A percentile compares a stretch with the other conserved stretches of the same genome.
Conservation (phyloP, 2,329 filamentous ascomycete species). For the Nigrospora sphaerica region DNA sequence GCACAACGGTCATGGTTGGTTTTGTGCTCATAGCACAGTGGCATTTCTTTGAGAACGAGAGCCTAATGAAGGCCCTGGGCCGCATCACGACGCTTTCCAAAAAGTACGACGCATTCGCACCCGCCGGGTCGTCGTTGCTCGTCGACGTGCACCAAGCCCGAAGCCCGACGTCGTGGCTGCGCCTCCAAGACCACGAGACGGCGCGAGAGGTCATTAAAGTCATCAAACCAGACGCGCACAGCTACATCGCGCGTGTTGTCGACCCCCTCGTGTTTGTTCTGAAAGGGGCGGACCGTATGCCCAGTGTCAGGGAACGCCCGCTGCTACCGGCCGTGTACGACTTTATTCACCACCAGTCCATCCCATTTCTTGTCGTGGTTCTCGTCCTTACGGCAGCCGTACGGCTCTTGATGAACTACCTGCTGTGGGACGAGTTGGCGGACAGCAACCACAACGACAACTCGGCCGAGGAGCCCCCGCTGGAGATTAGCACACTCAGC, state of each 20-base stretch:
- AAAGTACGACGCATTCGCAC: conserved; percentile 15
- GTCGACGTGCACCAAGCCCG: conserved; percentile 65
- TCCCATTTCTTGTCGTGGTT: conserved; percentile 55
- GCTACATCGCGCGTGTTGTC: conserved; percentile 67
- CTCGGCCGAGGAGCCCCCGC: conserved; percentile 37
- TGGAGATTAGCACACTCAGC: conserved; percentile 54
- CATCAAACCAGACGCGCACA: conserved; percentile 63
- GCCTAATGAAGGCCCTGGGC: conserved; percentile 27
- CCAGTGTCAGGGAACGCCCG: conserved; percentile 38
- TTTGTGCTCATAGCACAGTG: conserved; percentile 69
- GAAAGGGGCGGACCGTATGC: conserved; percentile 59
- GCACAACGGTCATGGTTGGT: conserved; percentile 64
- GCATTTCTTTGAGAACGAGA: conserved; percentile 65
- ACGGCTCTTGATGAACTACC: conserved; percentile 64
- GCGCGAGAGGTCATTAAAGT: conserved; percentile 70
- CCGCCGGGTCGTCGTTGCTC: conserved; percentile 33
- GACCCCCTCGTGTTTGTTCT: conserved; percentile 69
- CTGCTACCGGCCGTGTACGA: conserved; percentile 58
- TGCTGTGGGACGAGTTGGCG: conserved; percentile 59
- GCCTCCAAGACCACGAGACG: conserved; percentile 71
- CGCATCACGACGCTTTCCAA: conserved; percentile 24
- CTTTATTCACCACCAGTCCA: conserved; percentile 54
- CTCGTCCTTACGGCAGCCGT: conserved; percentile 58
- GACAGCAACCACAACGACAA: conserved; percentile 38
- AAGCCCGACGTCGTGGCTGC: conserved; percentile 70